Conservation (phyloP, 495 filamentous ascomycete genomes). For the Trichodelitschia bisporula region DNA sequence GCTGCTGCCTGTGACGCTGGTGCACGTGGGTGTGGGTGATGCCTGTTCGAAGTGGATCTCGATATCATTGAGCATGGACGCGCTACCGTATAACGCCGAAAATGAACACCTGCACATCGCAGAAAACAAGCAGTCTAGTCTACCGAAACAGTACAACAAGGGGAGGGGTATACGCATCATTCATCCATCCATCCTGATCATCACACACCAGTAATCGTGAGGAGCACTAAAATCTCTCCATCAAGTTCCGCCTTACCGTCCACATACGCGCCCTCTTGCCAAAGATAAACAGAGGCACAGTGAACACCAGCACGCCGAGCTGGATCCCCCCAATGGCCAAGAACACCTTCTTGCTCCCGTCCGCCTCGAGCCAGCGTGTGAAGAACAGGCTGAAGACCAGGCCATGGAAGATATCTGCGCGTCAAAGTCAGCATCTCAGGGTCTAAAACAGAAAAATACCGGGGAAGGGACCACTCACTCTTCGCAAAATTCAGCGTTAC, state of each 20-base stretch:
- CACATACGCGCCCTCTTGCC: slow-evolving; percentile 92
- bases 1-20: too few relatives aligned
- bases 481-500: slow-evolving; percentile 92
- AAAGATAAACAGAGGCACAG: slow-evolving; percentile 89
- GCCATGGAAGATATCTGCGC: slow-evolving; percentile 56
- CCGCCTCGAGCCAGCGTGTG: slow-evolving; percentile 51
- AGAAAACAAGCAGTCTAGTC: too few relatives aligned
- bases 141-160: too few relatives aligned
- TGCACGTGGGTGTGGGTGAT: too few relatives aligned
- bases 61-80: too few relatives aligned
- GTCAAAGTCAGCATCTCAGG: slow-evolving; percentile 1
- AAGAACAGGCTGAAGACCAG: slow-evolving; percentile 82
- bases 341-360: slow-evolving; percentile 59
- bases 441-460: background rate
- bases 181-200: too few relatives aligned
- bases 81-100: too few relatives aligned
- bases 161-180: too few relatives aligned
- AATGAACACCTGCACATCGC: too few relatives aligned
- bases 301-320: slow-evolving; percentile 41
- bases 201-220: too few relatives aligned
- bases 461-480: slow-evolving; percentile 22
- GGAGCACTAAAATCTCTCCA: slow-evolving; percentile 60
- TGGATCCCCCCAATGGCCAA: slow-evolving; percentile 73
- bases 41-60: too few relatives aligned
- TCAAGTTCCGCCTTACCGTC: slow-evolving; percentile 69